These are phyloP conservation scores for Amauroascus verrucosus DNA, from an alignment of 2,329 filamentous ascomycete species.

Conservation along the genomic window DNA sequence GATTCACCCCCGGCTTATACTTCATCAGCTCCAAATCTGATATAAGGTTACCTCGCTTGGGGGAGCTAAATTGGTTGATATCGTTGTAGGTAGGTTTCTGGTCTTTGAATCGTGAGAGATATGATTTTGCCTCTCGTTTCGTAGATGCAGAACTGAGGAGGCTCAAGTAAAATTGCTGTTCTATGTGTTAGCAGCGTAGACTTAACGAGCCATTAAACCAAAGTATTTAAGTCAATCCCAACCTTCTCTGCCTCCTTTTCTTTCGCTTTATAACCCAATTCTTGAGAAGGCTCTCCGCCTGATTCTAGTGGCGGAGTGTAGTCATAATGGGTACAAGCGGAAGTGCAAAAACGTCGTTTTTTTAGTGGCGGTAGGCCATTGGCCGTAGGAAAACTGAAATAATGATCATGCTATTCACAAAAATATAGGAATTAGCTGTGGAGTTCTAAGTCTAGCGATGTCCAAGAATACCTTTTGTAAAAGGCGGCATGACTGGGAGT, in stretches of 20 bases:
- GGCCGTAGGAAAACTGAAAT: slow-evolving; percentile 1
- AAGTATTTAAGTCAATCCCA: too few relatives aligned
- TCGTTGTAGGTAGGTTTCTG: slow-evolving; percentile 14
- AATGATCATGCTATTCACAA: slow-evolving; percentile 12
- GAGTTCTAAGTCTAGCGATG: not conserved
- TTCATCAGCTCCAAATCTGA: not conserved
- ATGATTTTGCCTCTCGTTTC: slow-evolving; percentile 83
- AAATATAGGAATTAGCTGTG: not conserved
- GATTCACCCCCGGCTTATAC: slow-evolving; percentile 44
- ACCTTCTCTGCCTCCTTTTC: slow-evolving; percentile 38
- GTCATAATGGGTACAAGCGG: slow-evolving; percentile 1
- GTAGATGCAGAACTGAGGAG: slow-evolving; percentile 82
- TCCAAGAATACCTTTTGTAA: slow-evolving; percentile 8
- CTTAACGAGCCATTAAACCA: too few relatives aligned
- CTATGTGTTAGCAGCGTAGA: not conserved
- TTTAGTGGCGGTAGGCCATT: slow-evolving; percentile 11
- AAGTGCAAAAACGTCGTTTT: slow-evolving; percentile 14
- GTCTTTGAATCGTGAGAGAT: slow-evolving; percentile 71
- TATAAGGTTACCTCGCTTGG: slow-evolving; percentile 17
- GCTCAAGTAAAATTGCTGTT: slow-evolving; percentile 72
- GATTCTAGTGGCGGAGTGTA: not conserved
- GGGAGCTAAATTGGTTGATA: slow-evolving; percentile 19
- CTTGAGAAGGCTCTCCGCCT: slow-evolving; percentile 18
- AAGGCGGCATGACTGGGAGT: slow-evolving; percentile 9
- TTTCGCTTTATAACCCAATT: slow-evolving; percentile 32